Conservation (phyloP, 306 rosid genomes). For the Trifolium dubium region DNA sequence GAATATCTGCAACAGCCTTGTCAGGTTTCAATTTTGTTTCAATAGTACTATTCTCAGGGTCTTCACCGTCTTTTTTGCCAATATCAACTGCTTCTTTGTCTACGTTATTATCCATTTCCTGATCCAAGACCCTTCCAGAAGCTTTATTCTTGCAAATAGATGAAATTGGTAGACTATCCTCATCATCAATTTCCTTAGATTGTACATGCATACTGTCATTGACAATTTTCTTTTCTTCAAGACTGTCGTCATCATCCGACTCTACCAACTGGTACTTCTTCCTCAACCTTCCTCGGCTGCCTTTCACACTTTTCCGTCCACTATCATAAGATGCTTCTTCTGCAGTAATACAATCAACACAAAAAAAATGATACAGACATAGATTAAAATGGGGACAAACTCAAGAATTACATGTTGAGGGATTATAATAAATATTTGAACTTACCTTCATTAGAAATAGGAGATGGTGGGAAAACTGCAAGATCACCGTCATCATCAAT, state of each 20-base stretch:
- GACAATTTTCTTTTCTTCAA: conserved; percentile 35
- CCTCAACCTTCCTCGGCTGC: conserved; percentile 51
- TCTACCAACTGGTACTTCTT: conserved; percentile 62
- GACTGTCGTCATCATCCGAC: conserved; percentile 54
- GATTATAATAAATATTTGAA: conserved; percentile 14
- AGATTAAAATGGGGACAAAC: conserved; percentile 20
- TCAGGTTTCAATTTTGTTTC: conserved; percentile 42
- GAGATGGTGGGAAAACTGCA: conserved; percentile 53
- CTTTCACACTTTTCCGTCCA: conserved; percentile 43
- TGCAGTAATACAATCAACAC: conserved; percentile 40
- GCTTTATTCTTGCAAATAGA: conserved; percentile 49
- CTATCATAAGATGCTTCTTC: conserved; percentile 50
- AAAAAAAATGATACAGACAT: conserved; percentile 28
- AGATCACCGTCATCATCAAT: conserved; percentile 66
- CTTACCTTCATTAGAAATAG: conserved; percentile 56
- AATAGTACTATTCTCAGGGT: conserved; percentile 35
- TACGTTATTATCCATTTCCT: conserved; percentile 46
- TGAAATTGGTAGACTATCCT: conserved; percentile 58
- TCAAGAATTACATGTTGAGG: conserved; percentile 10
- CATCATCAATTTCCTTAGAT: conserved; percentile 48
- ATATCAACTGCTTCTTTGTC: conserved; percentile 44
- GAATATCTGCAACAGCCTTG: conserved; percentile 45
- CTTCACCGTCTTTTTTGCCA: conserved; percentile 46
- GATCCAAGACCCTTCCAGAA: conserved; percentile 37
- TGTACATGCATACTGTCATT: conserved; percentile 33